Evolutionary conservation across 441 rosid genomes (phyloP), one percentile per base, ranked within the genome.

Genomic region (Euphorbia celastroides): DNA sequence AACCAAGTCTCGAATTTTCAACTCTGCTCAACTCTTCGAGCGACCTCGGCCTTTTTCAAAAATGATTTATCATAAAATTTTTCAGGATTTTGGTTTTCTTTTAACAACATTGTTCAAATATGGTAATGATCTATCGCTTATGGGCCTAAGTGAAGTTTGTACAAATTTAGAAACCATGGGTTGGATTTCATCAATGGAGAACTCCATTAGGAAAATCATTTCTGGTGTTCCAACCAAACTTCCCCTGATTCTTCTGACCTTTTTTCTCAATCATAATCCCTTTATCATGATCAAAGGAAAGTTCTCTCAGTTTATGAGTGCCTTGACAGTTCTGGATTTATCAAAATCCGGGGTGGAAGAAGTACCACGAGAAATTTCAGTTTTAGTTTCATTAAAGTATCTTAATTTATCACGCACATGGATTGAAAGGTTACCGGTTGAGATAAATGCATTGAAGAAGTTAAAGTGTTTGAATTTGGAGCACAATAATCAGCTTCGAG

Each of bases 381-480:
- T 48, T 0, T 25, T 74, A 61, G 64, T 30, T 2, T 72, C 68
- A 5, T 26, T 73, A 3, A 50, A 70, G 8, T 57, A 34, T 66
- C 74, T 74, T 3, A 34, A 70, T 36, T 23, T 70, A 5, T 46
- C 63, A 0, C 0, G 0, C 0, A 62, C 67, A 9, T 1, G 0
- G 19, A 28, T 68, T 11, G 44, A 0, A 17, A 1, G 2, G 8
- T 41, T 82, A 10, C 78, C 82, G 1, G 34, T 0, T 60, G 74
- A 70, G 63, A 20, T 83, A 1, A 66, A 58, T 38, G 5, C 5
- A 20, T 55, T 83, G 66, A 28, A 20, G 22, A 74, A 55, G 13
- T 66, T 81, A 6, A 74, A 46, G 52, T 65, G 74, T 54, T 42
- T 79, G 64, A 48, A 68, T 60, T 44, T 77, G 38, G 82, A 81